A percentile compares a stretch with the other conserved stretches of the same genome.
phyloP scores from a whole-genome alignment of 495 filamentous ascomycete species.

The Aspergillus funiculosus region DNA sequence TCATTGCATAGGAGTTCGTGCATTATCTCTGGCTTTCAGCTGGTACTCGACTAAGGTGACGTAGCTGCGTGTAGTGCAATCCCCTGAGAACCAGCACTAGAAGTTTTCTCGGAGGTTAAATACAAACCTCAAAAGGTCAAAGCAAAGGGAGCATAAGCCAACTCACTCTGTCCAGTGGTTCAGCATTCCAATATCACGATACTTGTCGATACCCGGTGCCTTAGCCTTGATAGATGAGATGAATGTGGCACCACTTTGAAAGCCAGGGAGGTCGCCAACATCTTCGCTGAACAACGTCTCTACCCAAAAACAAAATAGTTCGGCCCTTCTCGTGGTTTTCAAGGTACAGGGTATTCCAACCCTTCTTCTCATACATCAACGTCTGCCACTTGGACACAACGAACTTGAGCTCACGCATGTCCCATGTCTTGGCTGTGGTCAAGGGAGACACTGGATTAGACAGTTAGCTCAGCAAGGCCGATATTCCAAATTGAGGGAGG shows the following conservation, averaged over 20 bases:
- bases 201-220: conserved; percentile 58
- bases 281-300: conserved; percentile 45
- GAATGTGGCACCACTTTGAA: conserved; percentile 54
- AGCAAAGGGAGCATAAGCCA: not conserved
- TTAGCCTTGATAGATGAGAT: conserved; percentile 69
- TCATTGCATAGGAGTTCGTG: conserved; percentile 40
- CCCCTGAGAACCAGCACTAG: conserved; percentile 3
- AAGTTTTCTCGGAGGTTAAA: conserved; percentile 13
- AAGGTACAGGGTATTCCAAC: conserved; percentile 56
- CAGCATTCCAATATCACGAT: conserved; percentile 57
- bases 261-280: conserved; percentile 50
- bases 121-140: conserved; percentile 10
- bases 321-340: conserved; percentile 62
- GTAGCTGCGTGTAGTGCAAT: conserved; percentile 17
- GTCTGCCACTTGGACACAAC: conserved; percentile 51
- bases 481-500: not conserved
- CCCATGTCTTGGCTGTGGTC: conserved; percentile 29
- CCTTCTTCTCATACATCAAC: conserved; percentile 37
- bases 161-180: conserved; percentile 46
- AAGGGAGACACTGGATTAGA: conserved; percentile 11
- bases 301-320: conserved; percentile 50
- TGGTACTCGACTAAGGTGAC: conserved; percentile 13
- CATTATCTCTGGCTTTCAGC: conserved; percentile 42
- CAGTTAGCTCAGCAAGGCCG: not conserved
- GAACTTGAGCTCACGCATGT: conserved; percentile 41